Conservation (phyloP, 2,329 filamentous ascomycete species). For the Macrophomina phaseolina region DNA sequence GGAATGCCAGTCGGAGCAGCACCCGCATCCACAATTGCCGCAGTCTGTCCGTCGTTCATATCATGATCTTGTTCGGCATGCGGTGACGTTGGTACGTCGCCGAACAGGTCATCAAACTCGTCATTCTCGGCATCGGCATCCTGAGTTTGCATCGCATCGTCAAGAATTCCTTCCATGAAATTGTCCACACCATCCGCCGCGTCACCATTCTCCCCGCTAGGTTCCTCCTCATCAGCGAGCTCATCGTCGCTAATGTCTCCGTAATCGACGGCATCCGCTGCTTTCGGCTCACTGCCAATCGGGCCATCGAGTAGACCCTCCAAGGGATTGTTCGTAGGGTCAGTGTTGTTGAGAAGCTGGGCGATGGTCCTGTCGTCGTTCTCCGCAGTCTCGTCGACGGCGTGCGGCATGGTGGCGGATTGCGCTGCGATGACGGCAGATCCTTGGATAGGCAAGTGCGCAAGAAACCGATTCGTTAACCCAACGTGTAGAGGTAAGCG, state of each 20-base stretch:
- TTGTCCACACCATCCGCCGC: slow-evolving; percentile 37
- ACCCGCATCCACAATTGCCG: neutral
- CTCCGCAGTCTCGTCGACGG: slow-evolving; percentile 33
- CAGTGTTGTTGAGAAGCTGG: slow-evolving; percentile 36
- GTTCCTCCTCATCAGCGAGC: slow-evolving; percentile 72
- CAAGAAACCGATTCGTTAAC: neutral
- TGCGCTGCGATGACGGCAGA: neutral
- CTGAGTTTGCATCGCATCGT: slow-evolving; percentile 28
- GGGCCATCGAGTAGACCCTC: slow-evolving; percentile 36
- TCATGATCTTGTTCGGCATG: slow-evolving; percentile 7
- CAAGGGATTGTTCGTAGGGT: slow-evolving; percentile 34
- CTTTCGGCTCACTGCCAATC: slow-evolving; percentile 71
- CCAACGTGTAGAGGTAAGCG: neutral
- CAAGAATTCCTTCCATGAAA: slow-evolving; percentile 35
- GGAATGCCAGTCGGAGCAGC: neutral
- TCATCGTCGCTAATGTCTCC: slow-evolving; percentile 93
- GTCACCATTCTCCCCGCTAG: slow-evolving; percentile 33
- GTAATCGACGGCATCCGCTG: slow-evolving; percentile 88
- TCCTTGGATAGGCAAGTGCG: neutral
- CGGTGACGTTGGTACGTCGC: slow-evolving; percentile 55
- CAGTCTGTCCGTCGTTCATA: neutral
- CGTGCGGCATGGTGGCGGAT: slow-evolving; percentile 44
- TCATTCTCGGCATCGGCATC: slow-evolving; percentile 21
- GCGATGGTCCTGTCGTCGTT: slow-evolving; percentile 38
- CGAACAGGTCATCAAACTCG: slow-evolving; percentile 70